Percentiles rank a stretch among this genome's conserved stretches.
Evolutionary conservation across 371 early-diverging fungal genomes (phyloP).

Genomic region (Rhizopus stolonifer): DNA sequence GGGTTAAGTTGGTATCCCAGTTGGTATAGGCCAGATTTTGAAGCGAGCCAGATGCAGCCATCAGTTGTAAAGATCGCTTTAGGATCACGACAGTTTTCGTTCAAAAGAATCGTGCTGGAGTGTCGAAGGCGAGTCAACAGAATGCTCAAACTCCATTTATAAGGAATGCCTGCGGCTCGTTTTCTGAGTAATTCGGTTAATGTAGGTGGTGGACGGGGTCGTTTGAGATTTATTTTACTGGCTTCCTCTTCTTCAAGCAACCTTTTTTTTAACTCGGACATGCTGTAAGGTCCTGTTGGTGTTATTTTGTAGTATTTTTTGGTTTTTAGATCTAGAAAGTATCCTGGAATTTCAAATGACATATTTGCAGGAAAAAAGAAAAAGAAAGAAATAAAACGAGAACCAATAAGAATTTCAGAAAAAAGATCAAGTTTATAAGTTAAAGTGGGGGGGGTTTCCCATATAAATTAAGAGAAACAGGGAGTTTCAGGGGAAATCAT

Average conservation of each 20-base stretch:
- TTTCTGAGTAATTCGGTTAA: conserved; percentile 2
- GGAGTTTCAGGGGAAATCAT: conserved; percentile 30
- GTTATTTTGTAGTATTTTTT: conserved; percentile 23
- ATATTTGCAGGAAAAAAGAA: conserved; percentile 9
- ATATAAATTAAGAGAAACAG: conserved; percentile 6
- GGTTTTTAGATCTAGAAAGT: conserved; percentile 22
- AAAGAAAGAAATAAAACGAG: conserved; percentile 10
- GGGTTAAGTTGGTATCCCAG: conserved; percentile 35
- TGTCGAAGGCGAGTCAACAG: too few relatives aligned
- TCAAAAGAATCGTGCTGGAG: background rate
- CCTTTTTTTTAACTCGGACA: conserved; percentile 21
- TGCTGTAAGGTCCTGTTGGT: conserved; percentile 23
- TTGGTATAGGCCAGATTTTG: conserved; percentile 2
- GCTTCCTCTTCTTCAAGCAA: conserved; percentile 17
- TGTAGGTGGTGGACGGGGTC: background rate
- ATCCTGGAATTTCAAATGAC: conserved; percentile 30
- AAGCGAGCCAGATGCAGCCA: conserved; percentile 13
- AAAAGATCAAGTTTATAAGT: background rate
- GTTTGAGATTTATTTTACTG: background rate
- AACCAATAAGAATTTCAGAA: background rate
- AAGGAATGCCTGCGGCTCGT: background rate
- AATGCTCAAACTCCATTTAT: background rate
- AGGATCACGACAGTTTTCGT: conserved; percentile 1
- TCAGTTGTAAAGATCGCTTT: background rate
- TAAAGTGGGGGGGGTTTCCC: too few relatives aligned